Evolutionary conservation across 1,284 basidiomycete genomes (phyloP).

Genomic region (Fistulina hepatica): DNA sequence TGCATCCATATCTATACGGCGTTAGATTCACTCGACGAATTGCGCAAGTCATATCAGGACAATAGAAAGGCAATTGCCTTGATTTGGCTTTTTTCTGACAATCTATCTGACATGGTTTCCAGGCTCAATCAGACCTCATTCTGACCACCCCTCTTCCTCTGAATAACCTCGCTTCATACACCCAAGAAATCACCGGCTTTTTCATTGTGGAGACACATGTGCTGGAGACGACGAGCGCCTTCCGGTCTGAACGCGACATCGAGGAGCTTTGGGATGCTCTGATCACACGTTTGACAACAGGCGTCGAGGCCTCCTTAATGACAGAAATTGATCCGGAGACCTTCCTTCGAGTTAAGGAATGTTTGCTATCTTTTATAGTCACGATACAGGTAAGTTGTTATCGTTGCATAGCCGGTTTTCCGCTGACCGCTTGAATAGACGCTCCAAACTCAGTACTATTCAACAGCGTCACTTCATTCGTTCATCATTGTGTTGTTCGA

Average conservation of each 20-base stretch:
- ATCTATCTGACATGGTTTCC: slow-evolving; percentile 11
- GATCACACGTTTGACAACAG: slow-evolving; percentile 65
- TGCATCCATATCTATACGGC: slow-evolving; percentile 97
- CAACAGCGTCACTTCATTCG: slow-evolving; percentile 73
- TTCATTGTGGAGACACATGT: slow-evolving; percentile 97
- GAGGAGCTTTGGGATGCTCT: slow-evolving; percentile 96
- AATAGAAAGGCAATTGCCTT: slow-evolving; percentile 68
- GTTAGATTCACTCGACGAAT: slow-evolving; percentile 79
- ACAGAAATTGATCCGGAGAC: slow-evolving; percentile 75
- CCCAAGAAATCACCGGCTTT: slow-evolving; percentile 96
- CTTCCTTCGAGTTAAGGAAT: slow-evolving; percentile 80
- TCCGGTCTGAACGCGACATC: slow-evolving; percentile 83
- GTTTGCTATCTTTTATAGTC: slow-evolving; percentile 81
- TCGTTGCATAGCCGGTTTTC: neutral
- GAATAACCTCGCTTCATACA: slow-evolving; percentile 48
- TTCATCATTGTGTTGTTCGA: slow-evolving; percentile 86
- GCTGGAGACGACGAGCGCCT: slow-evolving; percentile 74
- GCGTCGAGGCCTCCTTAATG: slow-evolving; percentile 65
- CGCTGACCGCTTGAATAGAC: slow-evolving; percentile 9
- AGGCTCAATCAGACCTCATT: slow-evolving; percentile 96
- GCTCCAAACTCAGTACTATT: slow-evolving; percentile 72
- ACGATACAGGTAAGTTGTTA: slow-evolving; percentile 75
- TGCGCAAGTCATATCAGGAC: slow-evolving; percentile 89
- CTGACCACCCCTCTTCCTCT: slow-evolving; percentile 63
- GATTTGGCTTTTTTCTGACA: slow-evolving; percentile 3